Evolutionary conservation across 2,329 filamentous ascomycete genomes (phyloP), one percentile per base, ranked within the genome.

Genomic region (Dactylella cylindrospora): DNA sequence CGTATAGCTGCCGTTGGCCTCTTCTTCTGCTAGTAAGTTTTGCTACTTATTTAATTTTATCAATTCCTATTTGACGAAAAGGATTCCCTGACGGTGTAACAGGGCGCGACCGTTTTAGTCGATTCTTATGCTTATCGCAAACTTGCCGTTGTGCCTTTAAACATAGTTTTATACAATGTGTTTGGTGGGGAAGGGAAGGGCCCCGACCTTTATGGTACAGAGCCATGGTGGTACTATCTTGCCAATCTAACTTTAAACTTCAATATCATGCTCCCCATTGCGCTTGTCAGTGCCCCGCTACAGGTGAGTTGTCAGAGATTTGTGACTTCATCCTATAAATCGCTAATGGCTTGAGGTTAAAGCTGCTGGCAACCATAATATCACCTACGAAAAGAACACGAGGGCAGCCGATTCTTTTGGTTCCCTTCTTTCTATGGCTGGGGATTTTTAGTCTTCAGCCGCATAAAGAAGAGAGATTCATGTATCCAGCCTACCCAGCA

Each of bases 381-480:
- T 94, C 40, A 81, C 91, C 15, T 4, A 28, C 17, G n/a, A 12
- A 17, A 1, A 23, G 15, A 4, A 33, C 19, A 3, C 22, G 6
- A 33, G n/a, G 33, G 12, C 49, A 62, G 10, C n/a, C 28, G 5
- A 44, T 35, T 9, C 88, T 95, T 67, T 77, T 91, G 49, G 75
- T 82, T 0, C 93, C 93, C 0, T 95, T 97, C 73, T 98, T 97
- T 72, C 79, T 96, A 70, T 98, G 93, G 93, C 79, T 98, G 22
- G 81, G 75, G 2, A 93, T 97, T 65, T 97, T 98, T 75, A 91
- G 88, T 0, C 72, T 86, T 6, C 93, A 98, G 71, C 88, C 93
- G 12, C 93, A 98, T 75, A 98, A 98, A 70, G 93, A 98, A 72
- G 93, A 98, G 74, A 80, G 93, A 5, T 98, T 98, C 76, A 97